Evolutionary conservation across 2,329 filamentous ascomycete species (phyloP), one percentile per base, ranked within the genome.

Genomic region (Xylaria sp.): DNA sequence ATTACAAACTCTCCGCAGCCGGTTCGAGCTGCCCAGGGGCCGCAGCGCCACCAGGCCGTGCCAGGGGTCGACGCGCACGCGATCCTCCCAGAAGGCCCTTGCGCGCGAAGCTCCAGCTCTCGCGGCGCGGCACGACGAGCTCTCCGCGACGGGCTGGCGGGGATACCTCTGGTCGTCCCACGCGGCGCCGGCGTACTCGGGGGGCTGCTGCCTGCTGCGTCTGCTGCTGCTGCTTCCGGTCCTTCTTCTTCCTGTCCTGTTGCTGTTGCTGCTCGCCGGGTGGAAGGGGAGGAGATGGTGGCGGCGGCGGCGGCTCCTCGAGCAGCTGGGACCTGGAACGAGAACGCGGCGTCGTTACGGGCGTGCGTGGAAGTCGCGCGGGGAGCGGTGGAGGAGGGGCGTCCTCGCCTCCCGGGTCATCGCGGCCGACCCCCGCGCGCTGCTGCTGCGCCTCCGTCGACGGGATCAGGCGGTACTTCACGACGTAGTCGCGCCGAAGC

Each of bases 141-240:
- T 13, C 21, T 63, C 71, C 1, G 73, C 77, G 5, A 80, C 71
- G 1, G 74, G 76, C 57, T 79, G 74, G 66, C 72, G 79, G 1
- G 76, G 77, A 50, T 76, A 79, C 43, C 75, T 78, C 37, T 73
- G 71, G 2, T 70, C 65, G 43, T 80, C 76, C 76, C 76, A 80
- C 6, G 71, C 65, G 19, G 65, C 73, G 9, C 75, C 74, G 13
- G 70, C 69, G 50, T 76, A 74, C 53, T 78, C 73, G n/a, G 77
- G 71, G 0, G 73, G 72, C 59, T 79, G 76, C 17, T 79, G 1
- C 74, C 64, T 1, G n/a, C n/a, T n/a, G n/a, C n/a, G n/a, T n/a
- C n/a, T n/a, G n/a, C n/a, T n/a, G n/a, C n/a, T n/a, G n/a, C n/a
- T n/a, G n/a, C n/a, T n/a, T n/a, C n/a, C n/a, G n/a, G n/a, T n/a